Conservation (phyloP, 2,329 filamentous ascomycete species). For the Botrytis fabae region DNA sequence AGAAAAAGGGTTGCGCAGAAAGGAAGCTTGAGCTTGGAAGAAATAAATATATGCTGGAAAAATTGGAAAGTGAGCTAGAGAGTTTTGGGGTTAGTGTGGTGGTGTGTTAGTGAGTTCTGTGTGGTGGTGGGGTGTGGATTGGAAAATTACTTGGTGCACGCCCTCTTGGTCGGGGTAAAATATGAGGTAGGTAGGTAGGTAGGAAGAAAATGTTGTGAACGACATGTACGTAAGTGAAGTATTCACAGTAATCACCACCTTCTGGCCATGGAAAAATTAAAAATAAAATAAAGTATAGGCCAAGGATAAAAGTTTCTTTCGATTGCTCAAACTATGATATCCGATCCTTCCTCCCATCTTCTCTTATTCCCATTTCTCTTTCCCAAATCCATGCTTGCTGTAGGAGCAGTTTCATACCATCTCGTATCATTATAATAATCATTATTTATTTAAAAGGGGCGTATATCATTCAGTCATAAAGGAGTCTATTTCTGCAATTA, state of each 20-base stretch:
- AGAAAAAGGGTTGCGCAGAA: background rate
- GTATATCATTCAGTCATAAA: conserved; percentile 25
- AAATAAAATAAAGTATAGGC: background rate
- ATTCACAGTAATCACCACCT: background rate
- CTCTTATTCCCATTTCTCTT: background rate
- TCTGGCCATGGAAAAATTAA: too few species aligned
- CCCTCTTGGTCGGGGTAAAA: background rate
- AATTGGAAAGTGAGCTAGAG: background rate
- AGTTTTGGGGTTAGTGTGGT: background rate
- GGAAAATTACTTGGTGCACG: background rate
- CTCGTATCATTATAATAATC: conserved; percentile 13
- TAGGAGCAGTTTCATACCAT: conserved; percentile 5
- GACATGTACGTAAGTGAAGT: too few species aligned
- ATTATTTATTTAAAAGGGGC: conserved; percentile 16
- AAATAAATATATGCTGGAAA: background rate
- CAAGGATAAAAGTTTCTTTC: background rate
- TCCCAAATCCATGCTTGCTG: background rate
- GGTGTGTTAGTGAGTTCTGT: too few species aligned
- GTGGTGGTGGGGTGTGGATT: background rate
- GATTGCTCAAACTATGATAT: background rate
- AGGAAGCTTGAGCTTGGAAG: background rate
- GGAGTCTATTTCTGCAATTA: background rate
- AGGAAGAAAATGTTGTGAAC: too few species aligned
- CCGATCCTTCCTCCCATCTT: background rate
- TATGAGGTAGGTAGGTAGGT: too few species aligned